Conservation (phyloP, 805 yeast genomes). For the Candida taoyuanica region DNA sequence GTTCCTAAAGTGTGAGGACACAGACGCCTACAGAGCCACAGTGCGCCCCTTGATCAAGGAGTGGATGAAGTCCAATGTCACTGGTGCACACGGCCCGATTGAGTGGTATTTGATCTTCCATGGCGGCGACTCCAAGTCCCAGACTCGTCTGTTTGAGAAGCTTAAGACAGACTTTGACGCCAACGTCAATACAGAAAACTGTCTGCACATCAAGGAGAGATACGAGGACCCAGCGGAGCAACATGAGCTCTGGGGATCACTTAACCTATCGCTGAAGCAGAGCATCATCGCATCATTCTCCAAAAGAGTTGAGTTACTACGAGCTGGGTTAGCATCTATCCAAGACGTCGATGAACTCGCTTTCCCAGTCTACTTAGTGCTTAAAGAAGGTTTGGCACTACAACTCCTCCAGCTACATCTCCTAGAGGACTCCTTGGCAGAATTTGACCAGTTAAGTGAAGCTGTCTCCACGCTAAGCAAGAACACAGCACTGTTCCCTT, state of each 20-base stretch:
- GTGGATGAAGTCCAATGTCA: slow-evolving; percentile 56
- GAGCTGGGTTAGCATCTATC: slow-evolving; percentile 1
- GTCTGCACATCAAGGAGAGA: slow-evolving; percentile 32
- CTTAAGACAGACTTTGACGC: slow-evolving; percentile 45
- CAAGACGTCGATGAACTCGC: slow-evolving; percentile 1
- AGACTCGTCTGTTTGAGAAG: slow-evolving; percentile 49
- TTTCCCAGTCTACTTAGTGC: slow-evolving; percentile 7
- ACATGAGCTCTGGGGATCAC: slow-evolving; percentile 46
- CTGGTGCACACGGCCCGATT: slow-evolving; percentile 40
- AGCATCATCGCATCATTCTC: slow-evolving; percentile 52
- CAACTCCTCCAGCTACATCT: slow-evolving; percentile 52
- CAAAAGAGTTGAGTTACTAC: slow-evolving; percentile 31
- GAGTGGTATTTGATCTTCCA: slow-evolving; percentile 62
- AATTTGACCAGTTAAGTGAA: slow-evolving; percentile 43
- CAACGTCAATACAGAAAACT: slow-evolving; percentile 21
- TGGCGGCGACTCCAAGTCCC: slow-evolving; percentile 36
- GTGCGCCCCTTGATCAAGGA: slow-evolving; percentile 78
- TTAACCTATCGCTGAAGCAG: slow-evolving; percentile 42
- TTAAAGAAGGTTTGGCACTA: slow-evolving; percentile 47
- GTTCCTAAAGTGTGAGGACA: slow-evolving; percentile 57
- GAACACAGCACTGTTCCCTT: slow-evolving; percentile 2
- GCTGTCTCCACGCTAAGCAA: slow-evolving; percentile 19
- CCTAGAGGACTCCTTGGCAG: slow-evolving; percentile 52
- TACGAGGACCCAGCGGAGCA: slow-evolving; percentile 30
- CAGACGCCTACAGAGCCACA: slow-evolving; percentile 73